These are phyloP conservation scores for Gryganskiella cystojenkinii DNA, from an alignment of 192 early-diverging fungal genomes.

Conservation along the genomic window DNA sequence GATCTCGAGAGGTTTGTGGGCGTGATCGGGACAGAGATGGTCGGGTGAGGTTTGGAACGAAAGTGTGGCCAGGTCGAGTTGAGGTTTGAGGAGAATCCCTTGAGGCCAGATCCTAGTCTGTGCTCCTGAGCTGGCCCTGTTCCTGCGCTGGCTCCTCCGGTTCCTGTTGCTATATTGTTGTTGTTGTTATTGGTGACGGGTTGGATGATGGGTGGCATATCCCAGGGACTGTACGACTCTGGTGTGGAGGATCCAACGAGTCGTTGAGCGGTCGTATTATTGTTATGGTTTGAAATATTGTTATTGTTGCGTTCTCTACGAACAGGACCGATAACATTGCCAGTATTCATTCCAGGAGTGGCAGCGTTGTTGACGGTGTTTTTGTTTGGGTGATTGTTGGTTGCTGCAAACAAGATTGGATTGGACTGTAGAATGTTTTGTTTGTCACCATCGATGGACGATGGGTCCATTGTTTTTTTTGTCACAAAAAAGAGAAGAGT, in stretches of 20 bases:
- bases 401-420: neutral
- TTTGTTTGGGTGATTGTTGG: neutral
- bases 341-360: neutral
- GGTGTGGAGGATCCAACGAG: neutral
- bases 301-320: neutral
- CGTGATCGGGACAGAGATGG: constrained; percentile 37
- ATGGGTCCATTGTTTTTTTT: no score
- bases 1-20: constrained; percentile 15
- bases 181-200: neutral
- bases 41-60: constrained; percentile 45
- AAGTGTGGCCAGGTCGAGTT: constrained; percentile 43
- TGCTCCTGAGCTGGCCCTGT: neutral
- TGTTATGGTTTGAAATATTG: no score
- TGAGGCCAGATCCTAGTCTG: constrained; percentile 11
- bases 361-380: neutral
- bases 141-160: no score
- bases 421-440: neutral
- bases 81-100: constrained; percentile 35
- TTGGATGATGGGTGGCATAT: constrained; percentile 50
- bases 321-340: neutral
- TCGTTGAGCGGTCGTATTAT: constrained; percentile 6
- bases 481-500: no score
- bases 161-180: no score
- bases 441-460: no score
- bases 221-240: constrained; percentile 50